Conservation (phyloP, 2,329 filamentous ascomycete species). For the Huntiella omanensis region DNA sequence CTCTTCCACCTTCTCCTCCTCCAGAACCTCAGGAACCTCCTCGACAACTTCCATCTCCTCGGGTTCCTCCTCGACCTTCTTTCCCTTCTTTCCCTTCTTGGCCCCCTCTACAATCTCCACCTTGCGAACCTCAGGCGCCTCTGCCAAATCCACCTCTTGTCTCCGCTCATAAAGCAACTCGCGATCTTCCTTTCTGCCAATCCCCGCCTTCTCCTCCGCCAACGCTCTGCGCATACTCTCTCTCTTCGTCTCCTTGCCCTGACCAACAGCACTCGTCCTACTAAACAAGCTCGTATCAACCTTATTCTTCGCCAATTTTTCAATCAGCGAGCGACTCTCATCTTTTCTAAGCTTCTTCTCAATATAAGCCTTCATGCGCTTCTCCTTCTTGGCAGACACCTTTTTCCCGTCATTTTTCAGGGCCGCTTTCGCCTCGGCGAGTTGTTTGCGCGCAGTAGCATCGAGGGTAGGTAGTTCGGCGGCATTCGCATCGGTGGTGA, state of each 20-base stretch:
- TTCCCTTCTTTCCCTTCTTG: constrained; percentile 16
- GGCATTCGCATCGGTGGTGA: constrained; percentile 17
- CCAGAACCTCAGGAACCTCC: neutral
- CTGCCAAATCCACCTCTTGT: constrained; percentile 9
- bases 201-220: constrained; percentile 45
- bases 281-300: constrained; percentile 67
- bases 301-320: constrained; percentile 60
- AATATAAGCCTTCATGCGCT: constrained; percentile 49
- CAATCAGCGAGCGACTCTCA: constrained; percentile 67
- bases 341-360: constrained; percentile 91
- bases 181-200: constrained; percentile 31
- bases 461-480: constrained; percentile 23
- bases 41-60: constrained; percentile 1
- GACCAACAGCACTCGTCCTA: constrained; percentile 61
- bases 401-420: constrained; percentile 38
- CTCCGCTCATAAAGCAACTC: constrained; percentile 32
- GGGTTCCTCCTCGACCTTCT: constrained; percentile 5
- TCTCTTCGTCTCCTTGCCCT: constrained; percentile 50
- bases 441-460: constrained; percentile 21
- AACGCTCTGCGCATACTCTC: constrained; percentile 46
- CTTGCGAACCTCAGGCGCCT: constrained; percentile 5
- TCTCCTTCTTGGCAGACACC: constrained; percentile 45
- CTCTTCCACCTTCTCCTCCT: neutral
- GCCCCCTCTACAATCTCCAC: constrained; percentile 15
- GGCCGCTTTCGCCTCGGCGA: constrained; percentile 34